Evolutionary conservation across 371 early-diverging fungal species (phyloP).

Genomic region (Mucor saturninus): DNA sequence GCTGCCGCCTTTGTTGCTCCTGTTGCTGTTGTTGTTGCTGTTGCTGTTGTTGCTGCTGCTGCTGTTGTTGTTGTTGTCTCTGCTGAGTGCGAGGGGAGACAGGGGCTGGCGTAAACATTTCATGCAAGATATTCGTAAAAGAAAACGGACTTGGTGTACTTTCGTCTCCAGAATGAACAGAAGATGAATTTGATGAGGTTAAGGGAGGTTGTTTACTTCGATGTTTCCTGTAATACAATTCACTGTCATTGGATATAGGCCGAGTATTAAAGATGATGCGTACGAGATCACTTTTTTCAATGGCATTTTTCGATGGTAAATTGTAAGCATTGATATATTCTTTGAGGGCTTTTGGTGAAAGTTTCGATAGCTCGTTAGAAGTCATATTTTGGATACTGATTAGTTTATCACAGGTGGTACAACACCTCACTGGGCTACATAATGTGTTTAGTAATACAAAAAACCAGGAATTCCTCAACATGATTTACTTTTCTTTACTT

Average conservation of each 20-base stretch:
- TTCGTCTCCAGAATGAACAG: not conserved
- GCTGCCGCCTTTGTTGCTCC: constrained; percentile 19
- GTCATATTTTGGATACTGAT: constrained; percentile 52
- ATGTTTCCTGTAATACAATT: constrained; percentile 40
- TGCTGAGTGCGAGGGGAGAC: not conserved
- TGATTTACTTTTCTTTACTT: constrained; percentile 33
- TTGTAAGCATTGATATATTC: constrained; percentile 47
- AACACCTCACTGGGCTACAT: constrained; percentile 47
- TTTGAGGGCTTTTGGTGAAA: constrained; percentile 40
- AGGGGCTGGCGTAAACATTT: constrained; percentile 12
- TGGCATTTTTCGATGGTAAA: constrained; percentile 39
- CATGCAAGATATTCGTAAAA: constrained; percentile 21
- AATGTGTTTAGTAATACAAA: not conserved
- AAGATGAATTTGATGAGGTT: constrained; percentile 3
- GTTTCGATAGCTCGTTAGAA: constrained; percentile 29
- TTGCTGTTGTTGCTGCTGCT: constrained; percentile 1
- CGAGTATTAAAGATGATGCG: constrained; percentile 46
- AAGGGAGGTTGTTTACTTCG: constrained; percentile 7
- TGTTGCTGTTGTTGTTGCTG: not conserved
- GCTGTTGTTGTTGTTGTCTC: constrained; percentile 17
- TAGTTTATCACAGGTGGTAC: constrained; percentile 44
- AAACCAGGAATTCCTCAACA: not conserved
- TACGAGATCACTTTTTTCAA: constrained; percentile 55
- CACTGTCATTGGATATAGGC: constrained; percentile 51
- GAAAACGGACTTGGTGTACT: constrained; percentile 9